phyloP scores from a whole-genome alignment of 2,329 filamentous ascomycete genomes.

The Xylaria sp. region DNA sequence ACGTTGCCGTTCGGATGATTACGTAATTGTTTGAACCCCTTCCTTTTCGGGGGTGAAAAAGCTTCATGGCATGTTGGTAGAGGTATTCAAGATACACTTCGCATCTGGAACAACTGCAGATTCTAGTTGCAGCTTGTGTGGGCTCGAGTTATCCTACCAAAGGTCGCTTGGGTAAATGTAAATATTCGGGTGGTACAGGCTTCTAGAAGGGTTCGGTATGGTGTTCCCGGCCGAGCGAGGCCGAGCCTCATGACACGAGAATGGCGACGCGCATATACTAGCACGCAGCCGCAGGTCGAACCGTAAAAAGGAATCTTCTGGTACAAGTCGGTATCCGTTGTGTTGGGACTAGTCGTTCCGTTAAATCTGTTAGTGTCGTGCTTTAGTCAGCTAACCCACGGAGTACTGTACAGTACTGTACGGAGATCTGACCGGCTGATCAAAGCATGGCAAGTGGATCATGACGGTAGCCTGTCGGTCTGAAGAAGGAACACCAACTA shows the following conservation, averaged over 20 bases:
- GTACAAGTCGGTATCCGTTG: constrained; percentile 33
- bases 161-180: neutral
- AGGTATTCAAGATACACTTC: no score
- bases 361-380: constrained; percentile 23
- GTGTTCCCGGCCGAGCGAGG: neutral
- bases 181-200: no score
- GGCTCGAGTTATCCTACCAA: neutral
- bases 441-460: constrained; percentile 38
- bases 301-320: constrained; percentile 11
- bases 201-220: constrained; percentile 23
- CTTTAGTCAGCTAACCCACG: neutral
- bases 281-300: constrained; percentile 21
- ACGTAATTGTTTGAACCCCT: no score
- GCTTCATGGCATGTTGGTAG: no score
- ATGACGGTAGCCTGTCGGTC: constrained; percentile 19
- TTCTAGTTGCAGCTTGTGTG: neutral
- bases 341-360: constrained; percentile 35
- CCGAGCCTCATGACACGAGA: constrained; percentile 11
- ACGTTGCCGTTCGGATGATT: no score
- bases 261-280: neutral
- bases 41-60: no score
- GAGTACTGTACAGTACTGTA: neutral
- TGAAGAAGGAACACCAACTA: constrained; percentile 27
- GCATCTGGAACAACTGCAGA: no score
- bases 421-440: constrained; percentile 10